Percentiles rank a stretch among this genome's conserved stretches.
These are phyloP conservation scores for Clathrus columnatus DNA, from an alignment of 768 basidiomycete species.

Conservation along the genomic window DNA sequence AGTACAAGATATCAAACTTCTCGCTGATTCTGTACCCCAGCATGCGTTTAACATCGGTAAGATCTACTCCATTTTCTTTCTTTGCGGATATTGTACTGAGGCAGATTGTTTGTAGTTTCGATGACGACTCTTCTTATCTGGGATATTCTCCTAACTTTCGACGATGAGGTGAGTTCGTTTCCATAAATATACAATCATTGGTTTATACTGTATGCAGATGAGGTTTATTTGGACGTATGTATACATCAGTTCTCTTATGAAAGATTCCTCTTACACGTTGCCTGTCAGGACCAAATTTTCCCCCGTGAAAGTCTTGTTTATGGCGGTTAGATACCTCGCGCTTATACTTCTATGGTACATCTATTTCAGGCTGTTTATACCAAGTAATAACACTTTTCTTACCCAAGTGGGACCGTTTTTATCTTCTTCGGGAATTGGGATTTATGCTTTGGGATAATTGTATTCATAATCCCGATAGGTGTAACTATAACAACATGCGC, in stretches of 20 bases:
- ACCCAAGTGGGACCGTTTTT: not conserved
- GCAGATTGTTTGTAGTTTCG: not conserved
- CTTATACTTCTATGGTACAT: not conserved
- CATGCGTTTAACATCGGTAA: not conserved
- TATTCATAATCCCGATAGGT: not conserved
- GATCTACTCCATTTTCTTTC: not conserved
- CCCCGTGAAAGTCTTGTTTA: not conserved
- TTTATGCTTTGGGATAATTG: not conserved
- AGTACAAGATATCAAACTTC: too few species aligned
- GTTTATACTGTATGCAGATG: not conserved
- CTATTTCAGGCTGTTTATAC: not conserved
- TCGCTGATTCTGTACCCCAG: too few species aligned
- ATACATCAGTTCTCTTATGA: not conserved
- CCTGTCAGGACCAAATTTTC: not conserved
- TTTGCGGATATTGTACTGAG: not conserved
- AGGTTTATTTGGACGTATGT: not conserved
- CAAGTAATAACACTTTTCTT: not conserved
- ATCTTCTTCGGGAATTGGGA: not conserved
- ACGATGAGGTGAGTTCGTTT: not conserved
- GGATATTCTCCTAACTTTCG: not conserved
- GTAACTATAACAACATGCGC: not conserved
- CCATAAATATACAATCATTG: not conserved
- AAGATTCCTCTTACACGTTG: not conserved
- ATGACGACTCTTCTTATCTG: not conserved
- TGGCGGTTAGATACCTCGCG: not conserved